phyloP scores from a whole-genome alignment of 2,329 filamentous ascomycete species.

The Botrytis elliptica region DNA sequence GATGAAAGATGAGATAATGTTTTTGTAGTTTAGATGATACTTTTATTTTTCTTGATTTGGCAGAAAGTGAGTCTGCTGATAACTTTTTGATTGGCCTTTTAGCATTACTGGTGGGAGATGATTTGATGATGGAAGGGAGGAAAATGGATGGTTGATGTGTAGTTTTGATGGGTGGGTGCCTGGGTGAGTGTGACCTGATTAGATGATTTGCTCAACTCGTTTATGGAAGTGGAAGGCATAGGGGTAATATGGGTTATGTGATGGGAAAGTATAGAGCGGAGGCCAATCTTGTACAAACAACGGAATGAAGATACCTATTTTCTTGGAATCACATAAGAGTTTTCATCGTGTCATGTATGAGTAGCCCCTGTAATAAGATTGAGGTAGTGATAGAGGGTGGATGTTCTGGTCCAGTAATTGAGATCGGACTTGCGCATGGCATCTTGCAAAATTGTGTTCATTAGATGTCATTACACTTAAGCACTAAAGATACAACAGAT shows the following conservation, averaged over 20 bases:
- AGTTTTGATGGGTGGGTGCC: neutral
- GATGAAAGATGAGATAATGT: constrained; percentile 11
- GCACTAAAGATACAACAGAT: neutral
- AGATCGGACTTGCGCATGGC: neutral
- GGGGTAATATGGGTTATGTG: neutral
- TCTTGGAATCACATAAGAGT: neutral
- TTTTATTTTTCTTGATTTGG: neutral
- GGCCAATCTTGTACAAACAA: constrained; percentile 9
- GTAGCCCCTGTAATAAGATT: neutral
- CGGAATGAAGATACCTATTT: constrained; percentile 15
- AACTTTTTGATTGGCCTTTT: neutral
- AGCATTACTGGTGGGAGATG: neutral
- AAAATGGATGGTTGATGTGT: too few relatives aligned
- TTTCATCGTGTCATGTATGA: neutral
- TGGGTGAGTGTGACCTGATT: too few relatives aligned
- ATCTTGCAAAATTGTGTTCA: neutral
- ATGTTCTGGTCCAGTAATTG: neutral
- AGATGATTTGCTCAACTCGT: neutral
- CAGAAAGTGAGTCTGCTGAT: neutral
- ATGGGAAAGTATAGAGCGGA: neutral
- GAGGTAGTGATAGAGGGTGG: neutral
- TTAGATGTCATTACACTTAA: neutral
- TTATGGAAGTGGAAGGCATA: neutral
- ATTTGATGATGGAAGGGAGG: neutral
- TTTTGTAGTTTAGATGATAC: constrained; percentile 18